Evolutionary conservation across 1,284 basidiomycete species (phyloP), one percentile per base, ranked within the genome.

Genomic region (Neonothopanus nambi): DNA sequence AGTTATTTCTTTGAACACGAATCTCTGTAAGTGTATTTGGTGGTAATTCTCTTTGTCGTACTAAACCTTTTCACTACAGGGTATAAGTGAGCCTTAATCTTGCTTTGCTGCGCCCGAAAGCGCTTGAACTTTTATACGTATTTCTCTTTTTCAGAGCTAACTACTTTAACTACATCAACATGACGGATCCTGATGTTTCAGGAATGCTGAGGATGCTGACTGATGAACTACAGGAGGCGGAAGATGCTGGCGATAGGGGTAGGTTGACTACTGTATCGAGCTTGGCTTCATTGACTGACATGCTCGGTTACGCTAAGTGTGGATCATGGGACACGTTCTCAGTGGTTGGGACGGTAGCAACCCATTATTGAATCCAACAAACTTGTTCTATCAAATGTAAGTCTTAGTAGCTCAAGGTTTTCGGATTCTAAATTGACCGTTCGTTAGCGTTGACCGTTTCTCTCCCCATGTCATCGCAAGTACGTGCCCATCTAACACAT

Each of bases 201-300:
- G 89, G 89, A 8, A 88, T 87, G 79, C 73, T 93, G 58, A 77
- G 87, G 21, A 92, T 89, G 72, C 63, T 93, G 52, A 91, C 91
- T 3, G 85, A 91, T 59, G 88, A 93, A 67, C 72, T 93, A n/a
- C 87, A 91, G 65, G 82, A 76, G 48, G 85, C 87, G 13, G 88
- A 90, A 65, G 87, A 90, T 62, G 74, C 76, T 30, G 81, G 85
- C 3, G 85, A 89, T 50, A 72, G 84, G 62, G 87, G 85, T 82
- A 45, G 17, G 67, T 28, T 24, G 6, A 26, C n/a, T 13, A 12
- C 37, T 18, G 36, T 12, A 8, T 5, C 13, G 4, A 9, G 13
- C 30, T 4, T 33, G n/a, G 33, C 36, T 18, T 24, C 47, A 54
- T 35, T 37, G 24, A 45, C 42, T 42, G 24, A 20, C 33, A 30